Evolutionary conservation across 768 basidiomycete species (phyloP), one percentile per base, ranked within the genome.

Genomic region (Boletus sp.): DNA sequence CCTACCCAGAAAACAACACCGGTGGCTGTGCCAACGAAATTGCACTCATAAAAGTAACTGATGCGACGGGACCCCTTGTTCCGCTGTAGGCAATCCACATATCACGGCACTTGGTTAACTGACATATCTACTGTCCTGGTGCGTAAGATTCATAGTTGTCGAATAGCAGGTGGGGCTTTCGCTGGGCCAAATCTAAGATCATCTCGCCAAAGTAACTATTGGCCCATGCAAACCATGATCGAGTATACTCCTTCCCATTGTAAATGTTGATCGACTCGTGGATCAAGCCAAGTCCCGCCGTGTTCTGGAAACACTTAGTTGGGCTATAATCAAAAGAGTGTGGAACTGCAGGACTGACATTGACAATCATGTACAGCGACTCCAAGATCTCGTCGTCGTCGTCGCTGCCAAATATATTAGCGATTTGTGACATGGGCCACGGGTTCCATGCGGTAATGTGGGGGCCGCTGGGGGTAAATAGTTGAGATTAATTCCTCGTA

Each of bases 161-260:
- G 67, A 92, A 78, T 47, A 91, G 82, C 30, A 91, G 75, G 48
- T 77, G 76, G 5, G 90, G 90, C 69, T 90, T 90, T 57, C 89
- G 78, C 60, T 82, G 76, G 41, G 90, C 89, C 35, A 92, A 75
- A 63, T 92, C 89, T 52, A 91, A 71, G 18, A 91, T 75, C 87
- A 90, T 89, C 75, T 91, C 89, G 36, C 89, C 83, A 65, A 90
- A 91, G 70, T 87, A 92, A 70, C 87, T 87, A 68, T 89, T 90
- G 14, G 85, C 89, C 89, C 88, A 90, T 20, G 89, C 89, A 70
- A 90, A 90, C 88, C 88, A 90, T 18, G 83, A 77, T 20, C 89
- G 78, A 36, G 87, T 89, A 64, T 87, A 90, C 29, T 78, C 76
- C 15, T 71, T 73, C 18, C 70, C 62, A 35, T 83, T 70, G 69